Evolutionary conservation across 176 grass and related monocot genomes (phyloP), one percentile per base, ranked within the genome.

Genomic region (Puccinellia tenuiflora): DNA sequence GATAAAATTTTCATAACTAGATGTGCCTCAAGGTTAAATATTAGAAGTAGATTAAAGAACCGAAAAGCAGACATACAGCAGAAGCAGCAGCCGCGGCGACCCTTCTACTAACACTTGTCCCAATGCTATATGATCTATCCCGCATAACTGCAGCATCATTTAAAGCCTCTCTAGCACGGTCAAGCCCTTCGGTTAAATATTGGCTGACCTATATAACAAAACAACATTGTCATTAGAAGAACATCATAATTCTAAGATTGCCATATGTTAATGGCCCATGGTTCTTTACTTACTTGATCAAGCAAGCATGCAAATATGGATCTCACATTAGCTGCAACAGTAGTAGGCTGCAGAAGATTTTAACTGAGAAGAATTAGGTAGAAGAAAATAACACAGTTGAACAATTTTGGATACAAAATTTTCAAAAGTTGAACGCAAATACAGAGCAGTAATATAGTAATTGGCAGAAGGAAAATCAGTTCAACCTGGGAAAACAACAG

Each of bases 131-230:
- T n/a, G n/a, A n/a, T 84, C 56, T 91, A 78, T 94, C 96, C 72
- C 96, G 84, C 81, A 79, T 11, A 88, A 79, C 89, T 53, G 93
- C 91, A 67, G 93, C 93, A 30, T 99, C 91, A 76, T 96, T 99
- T 76, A 99, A 93, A 90, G 89, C 81, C 57, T 99, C 96, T 92
- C 89, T 93, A 57, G 96, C 93, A 76, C 89, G 79, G 66, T 93
- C 96, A 75, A 99, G 93, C 17, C 96, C 96, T 85, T 94, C 91
- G 53, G 96, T 99, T 86, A 99, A 88, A 88, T 99, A 99, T 87
- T 89, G 91, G 69, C 96, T 99, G 40, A 94, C 83, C 96, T 99
- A 78, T 73, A 77, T 85, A 75, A 11, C 73, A 76, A 86, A 63
- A 60, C 53, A 86, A 61, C 55, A 12, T 66, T 73, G 22, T 77